A percentile compares a stretch with the other conserved stretches of the same genome.
Conservation (phyloP, 2,329 filamentous ascomycete genomes). For the Fusarium cyanostomum region DNA sequence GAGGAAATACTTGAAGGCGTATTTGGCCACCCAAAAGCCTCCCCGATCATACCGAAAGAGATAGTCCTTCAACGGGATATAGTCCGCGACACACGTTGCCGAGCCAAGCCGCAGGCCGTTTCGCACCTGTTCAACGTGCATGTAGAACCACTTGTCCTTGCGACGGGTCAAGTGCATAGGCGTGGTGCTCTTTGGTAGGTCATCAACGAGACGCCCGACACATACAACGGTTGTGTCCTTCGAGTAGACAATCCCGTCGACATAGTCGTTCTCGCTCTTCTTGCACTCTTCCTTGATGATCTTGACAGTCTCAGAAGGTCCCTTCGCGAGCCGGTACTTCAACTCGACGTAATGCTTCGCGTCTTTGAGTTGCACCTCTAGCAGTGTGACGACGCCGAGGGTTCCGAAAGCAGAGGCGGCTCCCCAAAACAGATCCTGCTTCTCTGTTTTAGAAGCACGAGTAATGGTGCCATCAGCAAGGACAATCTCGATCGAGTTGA, state of each 20-base stretch:
- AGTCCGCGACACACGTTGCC: constrained; percentile 53
- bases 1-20: constrained; percentile 71
- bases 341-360: constrained; percentile 66
- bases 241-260: constrained; percentile 75
- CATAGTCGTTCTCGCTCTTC: constrained; percentile 64
- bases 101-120: constrained; percentile 38
- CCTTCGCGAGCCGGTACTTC: constrained; percentile 61
- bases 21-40: constrained; percentile 72
- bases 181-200: constrained; percentile 48
- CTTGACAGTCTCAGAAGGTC: constrained; percentile 50
- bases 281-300: constrained; percentile 56
- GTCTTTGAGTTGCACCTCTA: constrained; percentile 67
- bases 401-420: constrained; percentile 73
- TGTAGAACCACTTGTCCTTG: constrained; percentile 77
- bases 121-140: constrained; percentile 65
- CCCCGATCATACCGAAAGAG: constrained; percentile 77
- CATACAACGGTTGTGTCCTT: constrained; percentile 66
- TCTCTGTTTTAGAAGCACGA: constrained; percentile 62
- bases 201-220: constrained; percentile 65
- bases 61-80: constrained; percentile 71
- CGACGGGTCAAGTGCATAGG: constrained; percentile 63
- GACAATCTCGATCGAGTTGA: constrained; percentile 72
- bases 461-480: constrained; percentile 67
- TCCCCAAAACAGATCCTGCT: constrained; percentile 70
- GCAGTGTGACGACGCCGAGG: constrained; percentile 70